Percentiles rank a stretch among this genome's conserved stretches.
phyloP scores from a whole-genome alignment of 805 yeast genomes.

The Danielia oregonensis region DNA sequence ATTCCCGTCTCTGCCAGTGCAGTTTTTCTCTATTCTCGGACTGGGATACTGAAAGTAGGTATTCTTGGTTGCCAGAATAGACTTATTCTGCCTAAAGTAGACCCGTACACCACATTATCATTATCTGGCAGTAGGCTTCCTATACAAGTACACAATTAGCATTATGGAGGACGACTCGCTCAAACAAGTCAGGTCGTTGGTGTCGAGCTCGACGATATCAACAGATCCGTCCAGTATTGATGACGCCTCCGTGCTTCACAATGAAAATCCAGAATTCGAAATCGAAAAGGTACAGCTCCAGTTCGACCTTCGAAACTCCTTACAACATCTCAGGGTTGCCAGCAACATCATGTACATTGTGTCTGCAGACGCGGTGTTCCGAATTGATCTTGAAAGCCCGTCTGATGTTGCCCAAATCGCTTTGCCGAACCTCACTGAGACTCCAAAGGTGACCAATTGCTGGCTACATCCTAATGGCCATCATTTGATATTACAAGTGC shows the following conservation, averaged over 20 bases:
- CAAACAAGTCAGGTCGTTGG: conserved; percentile 2
- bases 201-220: neutral
- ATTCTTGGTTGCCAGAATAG: too few relatives aligned
- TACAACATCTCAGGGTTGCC: conserved; percentile 26
- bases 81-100: too few relatives aligned
- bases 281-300: conserved; percentile 40
- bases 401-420: conserved; percentile 24
- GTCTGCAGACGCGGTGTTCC: conserved; percentile 17
- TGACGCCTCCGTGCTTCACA: neutral
- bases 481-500: conserved; percentile 30
- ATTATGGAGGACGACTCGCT: neutral
- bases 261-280: conserved; percentile 22
- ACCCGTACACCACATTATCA: too few relatives aligned
- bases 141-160: too few relatives aligned
- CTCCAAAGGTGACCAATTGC: conserved; percentile 19
- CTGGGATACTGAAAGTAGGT: too few relatives aligned
- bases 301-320: conserved; percentile 25
- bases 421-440: conserved; percentile 16
- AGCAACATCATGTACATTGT: conserved; percentile 34
- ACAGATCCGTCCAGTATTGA: conserved; percentile 1
- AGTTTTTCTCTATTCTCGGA: too few relatives aligned
- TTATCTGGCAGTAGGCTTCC: too few relatives aligned
- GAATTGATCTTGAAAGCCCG: conserved; percentile 36
- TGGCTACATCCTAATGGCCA: conserved; percentile 40
- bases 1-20: too few relatives aligned